Evolutionary conservation across 1,139 yeast genomes (phyloP), one percentile per base, ranked within the genome.

Genomic region (Nadsonia starkeyi-henricii): DNA sequence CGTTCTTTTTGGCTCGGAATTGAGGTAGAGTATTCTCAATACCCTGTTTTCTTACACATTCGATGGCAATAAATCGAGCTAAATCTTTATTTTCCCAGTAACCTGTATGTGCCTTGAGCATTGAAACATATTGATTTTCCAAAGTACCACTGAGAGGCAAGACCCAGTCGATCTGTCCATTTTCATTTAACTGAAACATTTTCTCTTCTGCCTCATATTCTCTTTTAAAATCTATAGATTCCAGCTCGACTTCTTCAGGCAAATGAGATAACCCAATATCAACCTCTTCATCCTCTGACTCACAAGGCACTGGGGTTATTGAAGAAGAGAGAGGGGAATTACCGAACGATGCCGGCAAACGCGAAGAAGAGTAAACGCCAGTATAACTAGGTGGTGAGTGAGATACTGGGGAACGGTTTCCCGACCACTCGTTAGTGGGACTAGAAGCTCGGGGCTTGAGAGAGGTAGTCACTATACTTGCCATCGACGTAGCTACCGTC

Each of bases 71-170:
- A 52, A 69, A 52, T 37, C 70, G 58, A 2, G 73, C 73, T 54
- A 69, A 62, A 41, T 69, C 73, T 33, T 54, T 56, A 45, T 62
- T 64, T 21, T 65, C 65, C 73, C 73, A 69, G 58, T 69, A 69
- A 18, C 66, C 64, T 20, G 66, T 62, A 51, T 69, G 73, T 2
- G 73, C 73, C 1, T 70, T 66, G 39, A 69, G 55, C 63, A 69
- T 67, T 48, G 65, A 58, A 26, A 69, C 51, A 47, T 68, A 68
- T 55, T 69, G 73, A 55, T 65, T 67, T 42, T 67, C 68, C 12
- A 67, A 56, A 39, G 65, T 54, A 4, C 63, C 63, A 1, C 62
- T 56, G 19, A 63, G 58, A 1, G 70, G 70, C 36, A 69, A 54
- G 19, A 63, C 54, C 58, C 62, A 69, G 54, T 69, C 73, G 7